Evolutionary conservation across 106 monocot species (phyloP).

Genomic region (Gastrodia elata): DNA sequence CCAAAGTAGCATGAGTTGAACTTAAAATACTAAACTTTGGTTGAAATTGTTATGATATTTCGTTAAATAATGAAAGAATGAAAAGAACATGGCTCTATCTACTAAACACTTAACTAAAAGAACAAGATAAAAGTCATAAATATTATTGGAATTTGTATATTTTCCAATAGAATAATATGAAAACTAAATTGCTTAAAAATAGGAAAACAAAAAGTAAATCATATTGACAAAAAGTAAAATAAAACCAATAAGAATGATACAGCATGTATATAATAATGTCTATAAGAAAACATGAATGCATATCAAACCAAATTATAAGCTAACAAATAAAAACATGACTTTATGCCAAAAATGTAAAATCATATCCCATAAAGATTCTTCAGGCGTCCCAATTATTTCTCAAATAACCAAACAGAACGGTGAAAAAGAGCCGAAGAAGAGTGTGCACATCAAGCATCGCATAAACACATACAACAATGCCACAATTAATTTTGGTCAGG

Average conservation of each 20-base stretch:
- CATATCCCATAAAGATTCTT: neutral
- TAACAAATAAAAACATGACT: neutral
- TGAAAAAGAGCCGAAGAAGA: neutral
- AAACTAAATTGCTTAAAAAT: neutral
- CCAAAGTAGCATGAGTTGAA: neutral
- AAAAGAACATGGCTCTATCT: neutral
- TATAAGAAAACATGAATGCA: neutral
- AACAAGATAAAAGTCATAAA: neutral
- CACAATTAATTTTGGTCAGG: neutral
- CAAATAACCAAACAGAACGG: neutral
- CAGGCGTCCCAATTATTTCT: neutral
- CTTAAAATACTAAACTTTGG: neutral
- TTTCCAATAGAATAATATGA: neutral
- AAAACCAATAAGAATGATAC: neutral
- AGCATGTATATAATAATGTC: neutral
- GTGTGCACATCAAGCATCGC: neutral
- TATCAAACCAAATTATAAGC: neutral
- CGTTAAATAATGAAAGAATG: neutral
- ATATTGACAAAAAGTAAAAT: neutral
- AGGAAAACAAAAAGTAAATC: neutral
- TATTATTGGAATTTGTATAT: neutral
- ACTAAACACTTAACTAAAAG: neutral
- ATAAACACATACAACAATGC: neutral
- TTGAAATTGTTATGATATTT: neutral
- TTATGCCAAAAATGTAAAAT: neutral